A percentile compares a stretch with the other conserved stretches of the same genome.
These are phyloP conservation scores for Trichoderma parareesei DNA, from an alignment of 495 filamentous ascomycete species.

Conservation along the genomic window DNA sequence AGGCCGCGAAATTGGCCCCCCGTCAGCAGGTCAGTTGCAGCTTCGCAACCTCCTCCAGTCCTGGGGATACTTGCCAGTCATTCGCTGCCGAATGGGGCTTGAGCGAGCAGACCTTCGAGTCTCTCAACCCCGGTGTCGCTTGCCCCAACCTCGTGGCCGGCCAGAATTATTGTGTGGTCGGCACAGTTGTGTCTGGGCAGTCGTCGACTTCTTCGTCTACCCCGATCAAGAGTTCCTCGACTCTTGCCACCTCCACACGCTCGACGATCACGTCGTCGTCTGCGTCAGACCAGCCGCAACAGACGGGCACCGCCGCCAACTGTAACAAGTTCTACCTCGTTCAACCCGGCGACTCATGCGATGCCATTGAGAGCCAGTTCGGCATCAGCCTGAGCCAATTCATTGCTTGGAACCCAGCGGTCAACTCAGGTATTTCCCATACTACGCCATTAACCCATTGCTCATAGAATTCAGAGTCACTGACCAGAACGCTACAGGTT, in stretches of 20 bases:
- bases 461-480: too few relatives aligned
- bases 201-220: not conserved
- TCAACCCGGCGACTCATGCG: slow-evolving; percentile 33
- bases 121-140: slow-evolving; percentile 16
- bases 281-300: not conserved
- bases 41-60: slow-evolving; percentile 11
- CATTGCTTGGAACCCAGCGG: slow-evolving; percentile 26
- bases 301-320: not conserved
- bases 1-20: not conserved
- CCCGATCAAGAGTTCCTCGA: not conserved
- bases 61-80: slow-evolving; percentile 16
- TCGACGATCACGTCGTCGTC: not conserved
- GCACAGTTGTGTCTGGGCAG: slow-evolving; percentile 11
- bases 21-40: slow-evolving; percentile 19
- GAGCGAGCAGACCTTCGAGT: slow-evolving; percentile 12
- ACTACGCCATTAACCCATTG: too few relatives aligned
- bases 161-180: slow-evolving; percentile 20
- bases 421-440: slow-evolving; percentile 6
- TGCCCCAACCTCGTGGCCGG: slow-evolving; percentile 17
- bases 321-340: slow-evolving; percentile 23
- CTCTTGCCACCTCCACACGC: not conserved
- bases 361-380: slow-evolving; percentile 24
- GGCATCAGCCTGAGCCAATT: slow-evolving; percentile 24
- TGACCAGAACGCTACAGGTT: not conserved
- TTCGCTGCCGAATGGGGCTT: slow-evolving; percentile 18